Conservation (phyloP, 129 eudicot species). For the Flaveria trinervia region DNA sequence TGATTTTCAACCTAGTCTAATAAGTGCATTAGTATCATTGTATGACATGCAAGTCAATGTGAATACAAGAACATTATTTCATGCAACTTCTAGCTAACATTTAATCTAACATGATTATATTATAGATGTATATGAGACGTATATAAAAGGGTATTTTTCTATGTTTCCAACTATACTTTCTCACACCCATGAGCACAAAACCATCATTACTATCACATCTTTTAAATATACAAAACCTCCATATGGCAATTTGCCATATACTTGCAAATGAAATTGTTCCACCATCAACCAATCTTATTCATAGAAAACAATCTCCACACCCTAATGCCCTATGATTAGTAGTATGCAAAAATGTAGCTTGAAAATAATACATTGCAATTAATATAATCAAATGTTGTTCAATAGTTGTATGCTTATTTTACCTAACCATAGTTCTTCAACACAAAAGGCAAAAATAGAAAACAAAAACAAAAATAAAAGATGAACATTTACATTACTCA, state of each 20-base stretch:
- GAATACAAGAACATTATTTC: too few species aligned
- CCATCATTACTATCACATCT: not conserved
- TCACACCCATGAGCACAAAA: not conserved
- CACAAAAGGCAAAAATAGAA: conserved; percentile 21
- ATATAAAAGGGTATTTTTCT: too few species aligned
- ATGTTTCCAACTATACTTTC: too few species aligned
- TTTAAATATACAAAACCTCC: not conserved
- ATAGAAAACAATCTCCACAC: not conserved
- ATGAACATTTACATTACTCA: conserved; percentile 48
- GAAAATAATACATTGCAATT: conserved; percentile 23
- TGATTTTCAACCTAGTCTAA: too few species aligned
- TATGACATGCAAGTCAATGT: too few species aligned
- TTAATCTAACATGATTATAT: too few species aligned
- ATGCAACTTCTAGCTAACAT: too few species aligned
- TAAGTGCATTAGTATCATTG: too few species aligned
- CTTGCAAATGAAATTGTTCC: too few species aligned
- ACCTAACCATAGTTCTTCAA: conserved; percentile 34
- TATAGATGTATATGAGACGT: too few species aligned
- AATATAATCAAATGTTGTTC: conserved; percentile 35
- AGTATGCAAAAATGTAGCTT: conserved; percentile 8
- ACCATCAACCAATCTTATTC: too few species aligned
- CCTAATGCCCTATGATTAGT: not conserved
- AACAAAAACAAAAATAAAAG: conserved; percentile 15
- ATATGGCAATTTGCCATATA: too few species aligned
- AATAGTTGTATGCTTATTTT: conserved; percentile 42